Percentiles rank a stretch among this genome's conserved stretches.
Conservation (phyloP, 2,329 filamentous ascomycete species). For the Aspergillus brasiliensis region DNA sequence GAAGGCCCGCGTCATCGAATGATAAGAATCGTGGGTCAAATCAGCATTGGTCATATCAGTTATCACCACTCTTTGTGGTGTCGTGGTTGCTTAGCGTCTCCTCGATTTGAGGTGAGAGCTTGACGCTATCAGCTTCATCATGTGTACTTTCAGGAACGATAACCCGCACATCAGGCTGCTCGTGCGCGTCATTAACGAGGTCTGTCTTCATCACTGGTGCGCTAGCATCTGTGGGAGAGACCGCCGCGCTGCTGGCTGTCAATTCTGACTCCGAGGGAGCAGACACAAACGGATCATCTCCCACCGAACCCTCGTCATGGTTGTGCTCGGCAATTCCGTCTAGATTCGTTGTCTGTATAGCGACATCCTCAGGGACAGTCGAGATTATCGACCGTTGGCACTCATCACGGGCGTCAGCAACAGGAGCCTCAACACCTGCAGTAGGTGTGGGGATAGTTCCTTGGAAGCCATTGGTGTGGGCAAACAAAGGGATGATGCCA, state of each 20-base stretch:
- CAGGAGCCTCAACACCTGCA: not conserved
- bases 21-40: not conserved
- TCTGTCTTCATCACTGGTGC: not conserved
- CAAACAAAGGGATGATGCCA: conserved; percentile 73
- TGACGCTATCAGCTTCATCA: not conserved
- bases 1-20: not conserved
- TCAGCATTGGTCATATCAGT: not conserved
- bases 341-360: conserved; percentile 3
- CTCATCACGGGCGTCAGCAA: conserved; percentile 1
- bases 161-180: conserved; percentile 8
- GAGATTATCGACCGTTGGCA: conserved; percentile 9
- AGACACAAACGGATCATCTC: conserved; percentile 17
- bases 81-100: conserved; percentile 5
- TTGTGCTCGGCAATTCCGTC: conserved; percentile 7
- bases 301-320: conserved; percentile 9
- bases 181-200: conserved; percentile 3
- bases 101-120: conserved; percentile 5
- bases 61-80: conserved; percentile 1
- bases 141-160: not conserved
- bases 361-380: conserved; percentile 3
- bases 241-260: conserved; percentile 13
- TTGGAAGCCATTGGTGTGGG: conserved; percentile 24
- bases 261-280: conserved; percentile 11
- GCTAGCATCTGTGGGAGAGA: conserved; percentile 7
- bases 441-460: not conserved